A percentile compares a stretch with the other conserved stretches of the same genome.
Conservation (phyloP, 495 filamentous ascomycete species). For the Elasticomyces elasticus region DNA sequence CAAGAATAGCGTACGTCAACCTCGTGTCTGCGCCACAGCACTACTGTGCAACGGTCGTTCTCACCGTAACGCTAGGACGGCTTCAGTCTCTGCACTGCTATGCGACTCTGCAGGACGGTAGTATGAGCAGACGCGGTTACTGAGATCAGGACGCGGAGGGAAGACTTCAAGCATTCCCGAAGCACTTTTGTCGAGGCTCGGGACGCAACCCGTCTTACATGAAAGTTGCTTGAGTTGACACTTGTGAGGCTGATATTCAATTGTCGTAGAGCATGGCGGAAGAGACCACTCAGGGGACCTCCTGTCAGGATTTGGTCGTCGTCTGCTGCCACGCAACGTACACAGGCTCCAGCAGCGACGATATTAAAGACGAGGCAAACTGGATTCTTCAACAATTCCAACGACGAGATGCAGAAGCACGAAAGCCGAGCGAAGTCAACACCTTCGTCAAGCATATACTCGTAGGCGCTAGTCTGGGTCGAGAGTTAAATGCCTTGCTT, state of each 20-base stretch:
- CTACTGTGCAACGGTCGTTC: not conserved
- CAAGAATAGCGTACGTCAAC: not conserved
- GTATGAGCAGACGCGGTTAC: too few relatives aligned
- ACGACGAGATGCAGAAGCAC: slow-evolving; percentile 17
- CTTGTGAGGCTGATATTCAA: too few relatives aligned
- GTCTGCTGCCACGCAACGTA: slow-evolving; percentile 34
- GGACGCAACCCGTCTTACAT: too few relatives aligned
- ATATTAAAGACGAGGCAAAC: slow-evolving; percentile 21
- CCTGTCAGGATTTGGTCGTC: slow-evolving; percentile 21
- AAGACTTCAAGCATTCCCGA: too few relatives aligned
- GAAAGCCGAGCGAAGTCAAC: slow-evolving; percentile 28
- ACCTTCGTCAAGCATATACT: slow-evolving; percentile 30
- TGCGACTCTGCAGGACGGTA: too few relatives aligned
- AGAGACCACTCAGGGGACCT: not conserved
- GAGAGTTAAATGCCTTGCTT: slow-evolving; percentile 15
- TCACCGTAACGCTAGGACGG: not conserved
- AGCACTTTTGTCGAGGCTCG: too few relatives aligned
- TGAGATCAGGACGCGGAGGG: too few relatives aligned
- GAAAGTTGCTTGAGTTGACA: too few relatives aligned
- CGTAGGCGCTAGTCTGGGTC: slow-evolving; percentile 14
- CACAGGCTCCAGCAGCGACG: slow-evolving; percentile 17
- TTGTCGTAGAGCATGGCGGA: slow-evolving; percentile 27
- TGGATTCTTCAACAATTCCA: slow-evolving; percentile 33
- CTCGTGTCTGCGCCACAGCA: not conserved
- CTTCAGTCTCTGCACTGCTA: too few relatives aligned